Percentiles rank a stretch among this genome's conserved stretches.
Conservation (phyloP, 2,329 filamentous ascomycete genomes). For the Lachnellula willkommii region DNA sequence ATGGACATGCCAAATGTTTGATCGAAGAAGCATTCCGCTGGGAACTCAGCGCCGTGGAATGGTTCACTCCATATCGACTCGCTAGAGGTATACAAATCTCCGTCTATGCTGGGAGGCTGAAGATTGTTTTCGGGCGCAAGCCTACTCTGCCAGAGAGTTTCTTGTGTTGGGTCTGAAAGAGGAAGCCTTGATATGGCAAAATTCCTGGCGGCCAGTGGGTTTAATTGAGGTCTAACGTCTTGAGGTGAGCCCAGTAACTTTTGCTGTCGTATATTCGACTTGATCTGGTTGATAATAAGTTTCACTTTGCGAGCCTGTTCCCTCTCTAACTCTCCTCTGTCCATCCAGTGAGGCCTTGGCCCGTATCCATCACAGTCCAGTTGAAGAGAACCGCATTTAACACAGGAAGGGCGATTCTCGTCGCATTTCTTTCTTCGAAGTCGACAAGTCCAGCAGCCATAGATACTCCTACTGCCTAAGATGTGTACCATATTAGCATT, state of each 20-base stretch:
- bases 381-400: conserved; percentile 52
- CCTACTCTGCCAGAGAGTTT: not conserved
- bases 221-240: not conserved
- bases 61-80: not conserved
- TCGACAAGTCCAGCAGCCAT: conserved; percentile 60
- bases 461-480: not conserved
- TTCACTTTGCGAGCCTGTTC: not conserved
- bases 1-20: not conserved
- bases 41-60: not conserved
- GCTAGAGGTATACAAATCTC: not conserved
- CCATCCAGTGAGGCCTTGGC: conserved; percentile 28
- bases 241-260: not conserved
- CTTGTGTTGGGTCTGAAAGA: not conserved
- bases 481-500: not conserved
- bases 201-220: no score
- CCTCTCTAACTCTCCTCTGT: conserved; percentile 32
- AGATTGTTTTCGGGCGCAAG: not conserved
- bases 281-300: not conserved
- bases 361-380: conserved; percentile 51
- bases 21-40: not conserved
- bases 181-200: no score
- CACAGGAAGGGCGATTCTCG: conserved; percentile 54
- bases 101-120: not conserved
- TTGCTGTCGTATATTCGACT: not conserved
- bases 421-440: conserved; percentile 62